Conservation (phyloP, 2,329 filamentous ascomycete genomes). For the Aurifilum marmelostoma region DNA sequence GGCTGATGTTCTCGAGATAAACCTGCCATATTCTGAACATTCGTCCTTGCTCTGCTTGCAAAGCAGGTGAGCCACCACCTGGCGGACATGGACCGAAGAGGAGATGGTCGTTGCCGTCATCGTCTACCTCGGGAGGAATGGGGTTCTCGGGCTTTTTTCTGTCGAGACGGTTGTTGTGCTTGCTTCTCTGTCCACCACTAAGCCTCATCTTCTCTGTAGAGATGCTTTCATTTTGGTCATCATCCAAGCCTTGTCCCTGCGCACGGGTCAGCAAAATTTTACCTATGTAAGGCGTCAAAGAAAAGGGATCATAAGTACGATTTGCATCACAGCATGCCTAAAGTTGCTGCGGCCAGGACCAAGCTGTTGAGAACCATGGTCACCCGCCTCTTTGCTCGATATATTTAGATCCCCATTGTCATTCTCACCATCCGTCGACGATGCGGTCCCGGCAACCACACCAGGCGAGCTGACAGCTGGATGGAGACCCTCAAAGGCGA, state of each 20-base stretch:
- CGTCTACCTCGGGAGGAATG: background rate
- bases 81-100: constrained; percentile 53
- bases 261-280: no score
- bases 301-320: background rate
- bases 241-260: background rate
- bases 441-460: background rate
- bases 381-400: constrained; percentile 18
- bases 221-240: background rate
- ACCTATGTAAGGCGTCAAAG: no score
- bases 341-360: background rate
- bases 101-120: constrained; percentile 47
- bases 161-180: background rate
- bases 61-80: constrained; percentile 47
- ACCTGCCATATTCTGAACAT: constrained; percentile 60
- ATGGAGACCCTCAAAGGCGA: constrained; percentile 55
- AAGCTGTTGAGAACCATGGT: background rate
- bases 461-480: constrained; percentile 27
- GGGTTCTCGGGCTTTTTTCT: no score
- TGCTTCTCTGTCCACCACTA: background rate
- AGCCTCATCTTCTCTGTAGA: background rate
- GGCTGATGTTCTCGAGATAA: constrained; percentile 62
- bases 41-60: constrained; percentile 53
- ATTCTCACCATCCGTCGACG: background rate
- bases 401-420: constrained; percentile 30
- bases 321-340: background rate